Conservation (phyloP, 2,329 filamentous ascomycete species). For the Alternaria dauci region DNA sequence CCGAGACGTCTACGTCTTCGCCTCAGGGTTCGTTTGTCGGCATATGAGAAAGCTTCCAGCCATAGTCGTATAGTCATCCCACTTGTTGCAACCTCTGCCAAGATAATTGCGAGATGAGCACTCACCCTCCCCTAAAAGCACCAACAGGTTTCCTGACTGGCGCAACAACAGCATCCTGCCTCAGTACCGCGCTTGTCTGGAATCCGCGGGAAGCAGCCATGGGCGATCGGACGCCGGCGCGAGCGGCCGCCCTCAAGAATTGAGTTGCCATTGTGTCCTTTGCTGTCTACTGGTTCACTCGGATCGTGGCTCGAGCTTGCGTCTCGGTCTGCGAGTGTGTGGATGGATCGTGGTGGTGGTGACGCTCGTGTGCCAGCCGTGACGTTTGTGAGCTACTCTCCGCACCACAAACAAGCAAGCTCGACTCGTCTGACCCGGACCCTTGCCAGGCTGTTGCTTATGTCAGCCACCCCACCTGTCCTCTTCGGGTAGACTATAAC, state of each 20-base stretch:
- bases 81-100: not conserved
- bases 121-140: constrained; percentile 76
- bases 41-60: not conserved
- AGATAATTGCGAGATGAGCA: not conserved
- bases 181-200: constrained; percentile 50
- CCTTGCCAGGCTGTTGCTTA: constrained; percentile 9
- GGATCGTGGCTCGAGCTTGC: not conserved
- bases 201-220: constrained; percentile 46
- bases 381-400: constrained; percentile 19
- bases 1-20: not conserved
- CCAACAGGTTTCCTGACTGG: constrained; percentile 72
- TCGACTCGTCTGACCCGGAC: constrained; percentile 18
- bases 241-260: constrained; percentile 52
- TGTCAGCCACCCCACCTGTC: constrained; percentile 6
- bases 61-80: not conserved
- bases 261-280: constrained; percentile 55
- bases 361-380: constrained; percentile 17
- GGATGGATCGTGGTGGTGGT: not conserved
- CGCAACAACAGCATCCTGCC: constrained; percentile 47
- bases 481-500: constrained; percentile 7
- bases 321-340: not conserved
- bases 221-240: constrained; percentile 37
- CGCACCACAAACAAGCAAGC: constrained; percentile 19
- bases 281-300: not conserved
- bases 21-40: not conserved